Evolutionary conservation across 345 rosid genomes (phyloP).

Genomic region (Streptanthus diversifolius): DNA sequence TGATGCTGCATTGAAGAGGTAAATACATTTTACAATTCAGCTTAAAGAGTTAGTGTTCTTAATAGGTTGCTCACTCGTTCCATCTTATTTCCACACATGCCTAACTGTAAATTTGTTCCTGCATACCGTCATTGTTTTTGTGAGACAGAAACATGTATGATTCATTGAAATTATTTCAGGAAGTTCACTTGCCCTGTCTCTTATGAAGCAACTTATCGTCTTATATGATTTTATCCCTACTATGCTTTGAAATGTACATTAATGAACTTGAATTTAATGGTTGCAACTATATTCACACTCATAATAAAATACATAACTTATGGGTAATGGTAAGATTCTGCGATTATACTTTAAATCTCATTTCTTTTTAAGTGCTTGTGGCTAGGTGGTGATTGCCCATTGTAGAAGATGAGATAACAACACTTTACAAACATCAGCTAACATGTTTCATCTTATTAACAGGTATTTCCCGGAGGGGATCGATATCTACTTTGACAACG

Average conservation of each 20-base stretch:
- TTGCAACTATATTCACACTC: background rate
- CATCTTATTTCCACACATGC: too few relatives aligned
- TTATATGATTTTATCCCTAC: too few relatives aligned
- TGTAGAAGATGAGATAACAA: background rate
- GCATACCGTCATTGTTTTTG: too few relatives aligned
- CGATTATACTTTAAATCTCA: background rate
- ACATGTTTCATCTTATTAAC: slow-evolving; percentile 1
- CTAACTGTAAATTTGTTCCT: too few relatives aligned
- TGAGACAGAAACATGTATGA: too few relatives aligned
- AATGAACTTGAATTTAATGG: background rate
- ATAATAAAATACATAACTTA: background rate
- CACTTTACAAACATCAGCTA: background rate
- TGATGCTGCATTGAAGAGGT: slow-evolving; percentile 64
- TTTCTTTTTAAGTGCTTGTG: background rate
- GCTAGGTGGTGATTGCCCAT: background rate
- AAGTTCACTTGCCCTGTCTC: too few relatives aligned
- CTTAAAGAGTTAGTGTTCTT: background rate
- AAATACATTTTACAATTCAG: background rate
- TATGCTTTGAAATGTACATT: background rate
- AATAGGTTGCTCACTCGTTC: too few relatives aligned
- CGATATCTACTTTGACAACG: slow-evolving; percentile 70
- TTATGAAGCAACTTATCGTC: too few relatives aligned
- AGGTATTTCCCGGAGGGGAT: slow-evolving; percentile 69
- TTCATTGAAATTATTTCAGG: too few relatives aligned
- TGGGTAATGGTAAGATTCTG: background rate